These are phyloP conservation scores for Eremochloa ophiuroides DNA, from an alignment of 176 grass and related monocot genomes.

Conservation along the genomic window DNA sequence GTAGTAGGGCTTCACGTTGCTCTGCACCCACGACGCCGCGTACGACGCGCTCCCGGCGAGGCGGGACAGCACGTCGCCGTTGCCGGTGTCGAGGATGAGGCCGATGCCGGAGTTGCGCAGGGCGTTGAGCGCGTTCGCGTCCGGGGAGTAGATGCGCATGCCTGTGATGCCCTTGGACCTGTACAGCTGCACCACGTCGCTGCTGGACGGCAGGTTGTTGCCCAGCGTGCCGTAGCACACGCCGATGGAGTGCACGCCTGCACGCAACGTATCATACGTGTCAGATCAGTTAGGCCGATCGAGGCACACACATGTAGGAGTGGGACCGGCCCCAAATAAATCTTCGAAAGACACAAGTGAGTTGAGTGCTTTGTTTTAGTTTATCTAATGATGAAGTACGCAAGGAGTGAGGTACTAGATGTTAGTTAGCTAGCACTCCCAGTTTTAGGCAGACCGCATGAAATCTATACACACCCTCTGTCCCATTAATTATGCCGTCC, in stretches of 20 bases:
- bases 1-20: conserved; percentile 47
- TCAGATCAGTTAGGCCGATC: no score
- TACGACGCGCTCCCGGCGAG: conserved; percentile 14
- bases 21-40: conserved; percentile 45
- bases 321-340: no score
- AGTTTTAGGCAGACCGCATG: no score
- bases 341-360: no score
- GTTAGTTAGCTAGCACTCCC: no score
- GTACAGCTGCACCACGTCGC: conserved; percentile 55
- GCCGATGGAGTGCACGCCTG: conserved; percentile 58
- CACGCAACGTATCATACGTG: not conserved
- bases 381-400: no score
- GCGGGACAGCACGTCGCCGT: not conserved
- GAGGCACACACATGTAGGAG: no score
- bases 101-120: conserved; percentile 38
- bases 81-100: conserved; percentile 40
- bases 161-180: conserved; percentile 41
- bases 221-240: conserved; percentile 60
- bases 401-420: no score
- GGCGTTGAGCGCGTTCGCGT: conserved; percentile 25
- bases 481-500: no score
- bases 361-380: no score
- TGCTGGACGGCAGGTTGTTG: conserved; percentile 48
- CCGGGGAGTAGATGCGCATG: conserved; percentile 65
- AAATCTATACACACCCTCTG: no score